Evolutionary conservation across 83 land plant species (phyloP), one percentile per base, ranked within the genome.

Genomic region (Picea abies): DNA sequence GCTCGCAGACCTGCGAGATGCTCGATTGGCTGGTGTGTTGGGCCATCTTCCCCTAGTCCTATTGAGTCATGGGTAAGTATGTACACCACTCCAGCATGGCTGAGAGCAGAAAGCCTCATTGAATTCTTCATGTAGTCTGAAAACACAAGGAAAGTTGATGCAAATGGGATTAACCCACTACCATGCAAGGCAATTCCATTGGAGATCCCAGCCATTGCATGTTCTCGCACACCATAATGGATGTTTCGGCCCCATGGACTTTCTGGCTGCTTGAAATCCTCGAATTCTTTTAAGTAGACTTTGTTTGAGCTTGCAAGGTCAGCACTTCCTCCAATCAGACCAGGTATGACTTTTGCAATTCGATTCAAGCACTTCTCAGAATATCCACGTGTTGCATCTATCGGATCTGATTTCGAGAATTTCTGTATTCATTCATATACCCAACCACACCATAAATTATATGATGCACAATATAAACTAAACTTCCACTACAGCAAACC

Each of bases 41-140:
- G 98, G 2, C 98, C 98, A 88, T 95, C 98, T 81, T 95, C 98
- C 7, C 98, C 98, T 61, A 95, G 90, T 6, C 98, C 98, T 79
- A 95, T 95, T 6, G 98, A 95, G 63, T 95, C 98, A 32, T 95
- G 98, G 16, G 96, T 95, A 81, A 90, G 83, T 35, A 95, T 87
- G 84, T 92, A 95, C 62, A 95, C 86, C 47, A 95, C 98, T 29
- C 29, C 29, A 29, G 29, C 29, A 29, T 29, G 29, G 29, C 29
- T 29, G 29, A 29, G 29, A 29, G 29, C 29, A 29, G 29, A 29
- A 29, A 29, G 29, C 29, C 29, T 29, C 29, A 29, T 29, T 29
- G 29, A 89, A 78, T 90, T 89, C 84, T 92, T 92, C 98, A 96
- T 93, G 94, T 96, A 96, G 86, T 96, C 98, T 12, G 93, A 90